phyloP scores from a whole-genome alignment of 2,329 filamentous ascomycete species.

The Pyrenochaeta sp. region DNA sequence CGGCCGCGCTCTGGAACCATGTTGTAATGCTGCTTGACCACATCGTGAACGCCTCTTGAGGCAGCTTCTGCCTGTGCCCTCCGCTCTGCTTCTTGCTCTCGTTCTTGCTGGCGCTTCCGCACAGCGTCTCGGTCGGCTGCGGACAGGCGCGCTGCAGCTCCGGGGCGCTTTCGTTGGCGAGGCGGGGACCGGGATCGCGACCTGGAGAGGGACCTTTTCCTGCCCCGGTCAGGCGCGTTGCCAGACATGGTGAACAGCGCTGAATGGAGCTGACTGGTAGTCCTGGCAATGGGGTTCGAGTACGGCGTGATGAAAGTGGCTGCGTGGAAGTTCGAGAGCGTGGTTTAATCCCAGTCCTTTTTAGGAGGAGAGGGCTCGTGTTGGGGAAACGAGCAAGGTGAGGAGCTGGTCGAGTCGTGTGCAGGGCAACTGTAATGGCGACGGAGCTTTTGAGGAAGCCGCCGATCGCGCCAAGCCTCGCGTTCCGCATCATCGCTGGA shows the following conservation, averaged over 20 bases:
- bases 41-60: constrained; percentile 74
- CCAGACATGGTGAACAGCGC: constrained; percentile 25
- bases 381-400: too few species aligned
- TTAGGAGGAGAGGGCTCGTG: too few species aligned
- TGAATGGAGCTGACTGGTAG: neutral
- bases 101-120: constrained; percentile 57
- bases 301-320: too few species aligned
- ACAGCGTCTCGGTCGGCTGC: constrained; percentile 72
- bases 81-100: constrained; percentile 57
- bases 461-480: constrained; percentile 4
- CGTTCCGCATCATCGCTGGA: constrained; percentile 17
- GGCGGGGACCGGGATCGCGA: constrained; percentile 55
- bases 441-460: constrained; percentile 2
- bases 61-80: constrained; percentile 49
- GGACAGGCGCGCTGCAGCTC: constrained; percentile 64
- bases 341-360: too few species aligned
- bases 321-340: too few species aligned
- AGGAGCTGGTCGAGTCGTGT: too few species aligned
- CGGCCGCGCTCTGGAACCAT: constrained; percentile 90
- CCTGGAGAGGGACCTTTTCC: constrained; percentile 31
- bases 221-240: constrained; percentile 22
- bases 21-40: constrained; percentile 95
- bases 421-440: neutral
- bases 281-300: too few species aligned
- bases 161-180: constrained; percentile 71